A percentile compares a stretch with the other conserved stretches of the same genome.
phyloP scores from a whole-genome alignment of 1,139 yeast genomes.

The Martiniozyma asiatica region DNA sequence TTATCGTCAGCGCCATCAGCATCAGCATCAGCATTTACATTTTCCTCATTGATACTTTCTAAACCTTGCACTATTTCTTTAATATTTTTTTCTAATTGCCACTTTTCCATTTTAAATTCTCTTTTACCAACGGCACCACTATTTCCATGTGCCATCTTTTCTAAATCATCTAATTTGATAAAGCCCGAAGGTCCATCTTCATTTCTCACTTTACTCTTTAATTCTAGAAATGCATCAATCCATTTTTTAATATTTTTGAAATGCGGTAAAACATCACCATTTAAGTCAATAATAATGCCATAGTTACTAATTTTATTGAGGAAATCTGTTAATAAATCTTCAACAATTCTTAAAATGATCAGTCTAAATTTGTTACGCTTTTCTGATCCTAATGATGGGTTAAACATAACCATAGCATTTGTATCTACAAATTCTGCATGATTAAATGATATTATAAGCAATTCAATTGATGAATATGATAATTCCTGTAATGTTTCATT shows the following conservation, averaged over 20 bases:
- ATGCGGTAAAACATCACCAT: conserved; percentile 1
- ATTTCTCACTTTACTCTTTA: conserved; percentile 5
- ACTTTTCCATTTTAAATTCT: conserved; percentile 62
- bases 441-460: conserved; percentile 4
- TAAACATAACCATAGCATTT: conserved; percentile 8
- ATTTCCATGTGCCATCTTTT: conserved; percentile 2
- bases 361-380: conserved; percentile 10
- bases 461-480: conserved; percentile 3
- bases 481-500: conserved; percentile 10
- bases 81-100: conserved; percentile 47
- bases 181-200: conserved; percentile 6
- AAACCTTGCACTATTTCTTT: conserved; percentile 27
- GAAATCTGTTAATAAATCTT: conserved; percentile 7
- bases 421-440: conserved; percentile 11
- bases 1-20: conserved; percentile 3
- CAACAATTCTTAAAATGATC: conserved; percentile 9
- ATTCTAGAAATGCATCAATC: conserved; percentile 5
- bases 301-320: not conserved
- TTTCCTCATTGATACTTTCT: conserved; percentile 14
- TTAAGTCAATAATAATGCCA: conserved; percentile 1
- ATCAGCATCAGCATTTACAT: conserved; percentile 36
- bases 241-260: conserved; percentile 8
- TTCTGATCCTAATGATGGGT: conserved; percentile 5
- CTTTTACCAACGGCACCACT: conserved; percentile 44
- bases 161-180: conserved; percentile 8